Conservation (phyloP, 306 rosid species). For the Casuarina cunninghamiana region DNA sequence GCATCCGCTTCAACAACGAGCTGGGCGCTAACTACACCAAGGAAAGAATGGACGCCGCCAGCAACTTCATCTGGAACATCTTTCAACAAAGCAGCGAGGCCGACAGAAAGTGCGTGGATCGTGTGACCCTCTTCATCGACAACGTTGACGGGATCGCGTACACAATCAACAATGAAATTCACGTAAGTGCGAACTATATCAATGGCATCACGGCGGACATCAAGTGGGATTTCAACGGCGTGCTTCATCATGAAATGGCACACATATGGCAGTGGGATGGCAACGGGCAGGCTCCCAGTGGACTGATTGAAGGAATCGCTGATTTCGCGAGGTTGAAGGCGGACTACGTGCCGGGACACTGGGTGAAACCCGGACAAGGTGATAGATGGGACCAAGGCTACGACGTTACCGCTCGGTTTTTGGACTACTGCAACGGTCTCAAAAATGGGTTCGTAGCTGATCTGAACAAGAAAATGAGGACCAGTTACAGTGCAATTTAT, state of each 20-base stretch:
- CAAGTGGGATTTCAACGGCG: constrained; percentile 31
- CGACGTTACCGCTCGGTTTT: no score
- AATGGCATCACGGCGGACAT: constrained; percentile 3
- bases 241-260: constrained; percentile 44
- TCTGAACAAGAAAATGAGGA: no score
- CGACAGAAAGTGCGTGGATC: constrained; percentile 21
- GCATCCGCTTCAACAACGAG: no score
- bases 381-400: no score
- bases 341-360: no score
- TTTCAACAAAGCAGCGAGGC: constrained; percentile 22
- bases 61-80: constrained; percentile 25
- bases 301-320: constrained; percentile 33
- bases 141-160: constrained; percentile 27
- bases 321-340: no score
- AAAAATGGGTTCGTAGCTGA: no score
- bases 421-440: no score
- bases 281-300: background rate
- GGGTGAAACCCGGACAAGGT: no score
- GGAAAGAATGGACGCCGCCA: no score
- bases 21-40: no score
- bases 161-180: constrained; percentile 40
- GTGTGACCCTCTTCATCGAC: constrained; percentile 34
- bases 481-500: no score
- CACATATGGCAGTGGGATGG: constrained; percentile 38
- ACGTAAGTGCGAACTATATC: constrained; percentile 31